These are phyloP conservation scores for Lecanicillium sp. DNA, from an alignment of 2,329 filamentous ascomycete species.

Conservation along the genomic window DNA sequence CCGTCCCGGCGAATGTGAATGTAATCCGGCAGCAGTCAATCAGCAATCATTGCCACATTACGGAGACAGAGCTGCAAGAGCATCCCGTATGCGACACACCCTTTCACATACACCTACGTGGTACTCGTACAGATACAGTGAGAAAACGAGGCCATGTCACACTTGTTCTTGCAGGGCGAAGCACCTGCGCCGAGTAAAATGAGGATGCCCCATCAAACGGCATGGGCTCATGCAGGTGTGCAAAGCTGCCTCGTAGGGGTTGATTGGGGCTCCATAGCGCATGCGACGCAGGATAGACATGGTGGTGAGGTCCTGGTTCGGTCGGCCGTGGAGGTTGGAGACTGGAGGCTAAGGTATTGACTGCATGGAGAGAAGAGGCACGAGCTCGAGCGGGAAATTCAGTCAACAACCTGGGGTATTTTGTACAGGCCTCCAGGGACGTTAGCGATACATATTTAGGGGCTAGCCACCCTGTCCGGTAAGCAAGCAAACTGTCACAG, in stretches of 20 bases:
- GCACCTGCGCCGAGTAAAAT: slow-evolving; percentile 4
- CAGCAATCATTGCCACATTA: neutral
- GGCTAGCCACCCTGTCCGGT: no score
- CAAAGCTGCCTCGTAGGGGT: neutral
- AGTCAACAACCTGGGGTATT: no score
- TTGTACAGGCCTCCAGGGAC: no score
- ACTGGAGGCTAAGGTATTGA: no score
- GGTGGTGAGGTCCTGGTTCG: neutral
- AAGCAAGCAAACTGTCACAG: neutral
- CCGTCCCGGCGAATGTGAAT: neutral
- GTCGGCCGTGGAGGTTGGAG: no score
- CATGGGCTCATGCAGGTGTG: slow-evolving; percentile 8
- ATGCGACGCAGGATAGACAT: slow-evolving; percentile 2
- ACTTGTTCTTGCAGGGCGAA: slow-evolving; percentile 1
- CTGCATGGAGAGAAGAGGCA: neutral
- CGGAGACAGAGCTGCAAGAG: no score
- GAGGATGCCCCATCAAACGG: neutral
- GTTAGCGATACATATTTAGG: no score
- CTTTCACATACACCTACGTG: no score
- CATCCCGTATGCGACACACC: no score
- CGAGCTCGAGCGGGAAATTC: neutral
- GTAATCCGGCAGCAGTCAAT: neutral
- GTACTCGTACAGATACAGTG: no score
- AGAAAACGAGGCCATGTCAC: neutral
- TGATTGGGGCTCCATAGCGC: slow-evolving; percentile 1